Evolutionary conservation across 257 asterid genomes (phyloP), one percentile per base, ranked within the genome.

Genomic region (Ballota nigra): DNA sequence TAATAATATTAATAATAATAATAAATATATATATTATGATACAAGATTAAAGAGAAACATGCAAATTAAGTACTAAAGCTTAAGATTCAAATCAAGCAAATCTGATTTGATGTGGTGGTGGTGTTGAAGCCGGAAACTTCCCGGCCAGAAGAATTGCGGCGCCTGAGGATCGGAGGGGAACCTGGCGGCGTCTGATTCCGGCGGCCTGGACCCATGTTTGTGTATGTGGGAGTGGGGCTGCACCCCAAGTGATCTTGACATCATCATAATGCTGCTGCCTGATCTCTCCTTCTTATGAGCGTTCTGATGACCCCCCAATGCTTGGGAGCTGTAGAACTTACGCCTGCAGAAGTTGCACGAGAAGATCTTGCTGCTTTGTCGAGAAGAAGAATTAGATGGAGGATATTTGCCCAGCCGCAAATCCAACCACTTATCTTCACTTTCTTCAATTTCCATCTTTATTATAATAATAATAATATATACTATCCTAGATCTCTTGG

Each of bases 231-330:
- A 84, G 79, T 85, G 96, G 2, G 86, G 74, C 22, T 67, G 82
- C 60, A 83, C 84, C 4, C 90, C 86, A 19, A 90, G 85, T 26
- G 93, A 83, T 79, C 89, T 71, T 56, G 77, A 58, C 81, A 78
- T 71, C 73, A 29, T 29, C 34, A 29, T 2, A 29, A 29, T 3
- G 34, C 34, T 2, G 5, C 2, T 2, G 2, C 5, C 6, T 29
- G 34, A 29, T 79, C 97, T 83, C 72, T 88, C 97, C 69, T 90
- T 85, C 78, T 82, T 88, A 81, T 90, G 96, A n/a, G 93, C 97
- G 69, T 90, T 90, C 72, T 90, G 96, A 73, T 90, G 97, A 1
- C 97, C 97, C 4, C 97, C 96, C 68, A 90, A 73, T 63, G 97
- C 97, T 62, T 90, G 96, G 26, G 93, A 88, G 73, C 87, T 88